phyloP scores from a whole-genome alignment of 306 rosid species.

The Comarum palustre region DNA sequence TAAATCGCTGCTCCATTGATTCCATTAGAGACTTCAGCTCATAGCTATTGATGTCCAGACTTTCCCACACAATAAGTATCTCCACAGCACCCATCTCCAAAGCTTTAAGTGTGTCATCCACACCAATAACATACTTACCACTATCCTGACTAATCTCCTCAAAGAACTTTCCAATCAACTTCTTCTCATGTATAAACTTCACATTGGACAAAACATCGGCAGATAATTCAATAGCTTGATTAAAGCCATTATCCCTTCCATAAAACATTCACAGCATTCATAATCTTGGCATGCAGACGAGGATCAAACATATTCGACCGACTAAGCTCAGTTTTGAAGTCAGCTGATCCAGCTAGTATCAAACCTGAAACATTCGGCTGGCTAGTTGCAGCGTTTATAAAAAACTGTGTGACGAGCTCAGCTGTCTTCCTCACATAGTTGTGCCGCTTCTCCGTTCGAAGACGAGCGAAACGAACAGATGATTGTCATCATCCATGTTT shows the following conservation, averaged over 20 bases:
- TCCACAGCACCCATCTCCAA: neutral
- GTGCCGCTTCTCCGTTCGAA: neutral
- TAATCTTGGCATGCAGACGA: neutral
- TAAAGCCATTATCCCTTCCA: neutral
- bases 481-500: neutral
- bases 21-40: no score
- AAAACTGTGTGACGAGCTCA: neutral
- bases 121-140: neutral
- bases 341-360: neutral
- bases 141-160: neutral
- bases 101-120: neutral
- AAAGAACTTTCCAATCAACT: neutral
- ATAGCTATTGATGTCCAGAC: neutral
- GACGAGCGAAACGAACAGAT: neutral
- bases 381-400: neutral
- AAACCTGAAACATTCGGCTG: neutral
- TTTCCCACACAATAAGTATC: neutral
- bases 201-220: neutral
- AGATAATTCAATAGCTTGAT: neutral
- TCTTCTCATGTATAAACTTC: neutral
- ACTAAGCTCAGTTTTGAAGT: neutral
- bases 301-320: neutral
- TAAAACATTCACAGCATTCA: neutral
- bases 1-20: no score
- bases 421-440: neutral